Conservation (phyloP, 1,139 yeast genomes). For the Diutina sp. region DNA sequence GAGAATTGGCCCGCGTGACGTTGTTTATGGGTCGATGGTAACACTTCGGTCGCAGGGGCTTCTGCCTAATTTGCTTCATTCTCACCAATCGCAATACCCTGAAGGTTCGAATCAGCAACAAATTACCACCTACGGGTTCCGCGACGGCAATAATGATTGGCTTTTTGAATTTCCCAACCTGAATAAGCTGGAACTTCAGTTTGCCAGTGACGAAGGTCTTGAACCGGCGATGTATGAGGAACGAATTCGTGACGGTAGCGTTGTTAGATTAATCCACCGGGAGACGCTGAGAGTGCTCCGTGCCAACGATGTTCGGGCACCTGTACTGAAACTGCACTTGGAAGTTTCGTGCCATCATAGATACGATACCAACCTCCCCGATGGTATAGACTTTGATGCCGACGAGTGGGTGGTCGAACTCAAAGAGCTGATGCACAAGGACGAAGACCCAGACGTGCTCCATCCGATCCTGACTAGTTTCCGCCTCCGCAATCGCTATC, state of each 20-base stretch:
- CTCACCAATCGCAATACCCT: conserved; percentile 58
- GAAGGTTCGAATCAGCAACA: conserved; percentile 67
- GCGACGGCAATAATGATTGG: conserved; percentile 60
- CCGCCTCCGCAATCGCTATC: conserved; percentile 43
- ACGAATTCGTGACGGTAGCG: conserved; percentile 34
- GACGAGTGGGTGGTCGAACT: conserved; percentile 64
- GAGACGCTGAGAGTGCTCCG: conserved; percentile 44
- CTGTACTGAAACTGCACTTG: conserved; percentile 35
- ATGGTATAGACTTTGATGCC: conserved; percentile 42
- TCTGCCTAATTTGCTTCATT: conserved; percentile 58
- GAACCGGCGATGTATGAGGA: conserved; percentile 12
- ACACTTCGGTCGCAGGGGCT: conserved; percentile 65
- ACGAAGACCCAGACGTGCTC: conserved; percentile 22
- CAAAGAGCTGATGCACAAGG: conserved; percentile 34
- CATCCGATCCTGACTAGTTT: conserved; percentile 67
- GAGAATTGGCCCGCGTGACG: conserved; percentile 44
- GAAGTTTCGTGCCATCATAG: conserved; percentile 52
- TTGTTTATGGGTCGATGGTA: conserved; percentile 47
- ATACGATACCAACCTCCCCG: conserved; percentile 11
- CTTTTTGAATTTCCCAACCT: conserved; percentile 31
- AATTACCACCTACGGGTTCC: conserved; percentile 63
- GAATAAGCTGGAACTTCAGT: conserved; percentile 9
- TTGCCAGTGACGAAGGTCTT: conserved; percentile 20
- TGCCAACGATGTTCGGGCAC: conserved; percentile 46
- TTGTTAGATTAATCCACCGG: conserved; percentile 42